These are phyloP conservation scores for Pythium volutum DNA, from an alignment of 352 stramenopile genomes.

Conservation along the genomic window DNA sequence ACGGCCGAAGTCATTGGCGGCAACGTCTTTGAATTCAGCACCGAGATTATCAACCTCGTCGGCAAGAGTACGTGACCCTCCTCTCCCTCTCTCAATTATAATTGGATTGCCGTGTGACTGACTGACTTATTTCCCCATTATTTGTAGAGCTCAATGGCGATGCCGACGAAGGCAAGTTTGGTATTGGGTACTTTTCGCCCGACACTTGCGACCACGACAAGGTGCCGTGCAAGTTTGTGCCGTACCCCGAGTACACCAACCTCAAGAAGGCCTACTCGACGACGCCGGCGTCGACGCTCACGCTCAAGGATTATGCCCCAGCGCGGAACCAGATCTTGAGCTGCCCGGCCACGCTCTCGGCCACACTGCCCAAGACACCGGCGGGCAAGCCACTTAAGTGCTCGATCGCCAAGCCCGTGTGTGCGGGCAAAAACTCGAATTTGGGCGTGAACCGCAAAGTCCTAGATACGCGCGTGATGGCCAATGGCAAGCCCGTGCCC, in stretches of 20 bases:
- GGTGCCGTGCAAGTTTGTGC: constrained; percentile 44
- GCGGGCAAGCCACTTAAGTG: constrained; percentile 37
- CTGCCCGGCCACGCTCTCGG: constrained; percentile 39
- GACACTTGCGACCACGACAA: constrained; percentile 54
- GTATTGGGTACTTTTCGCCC: constrained; percentile 59
- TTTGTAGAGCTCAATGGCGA: constrained; percentile 37
- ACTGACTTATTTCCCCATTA: neutral
- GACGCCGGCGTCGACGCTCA: constrained; percentile 47
- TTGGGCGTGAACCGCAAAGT: constrained; percentile 33
- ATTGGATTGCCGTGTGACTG: neutral
- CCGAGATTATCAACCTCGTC: constrained; percentile 45
- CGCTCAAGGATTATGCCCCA: constrained; percentile 37
- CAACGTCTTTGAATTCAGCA: constrained; percentile 73
- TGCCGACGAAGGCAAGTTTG: constrained; percentile 49
- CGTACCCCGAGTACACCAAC: constrained; percentile 59
- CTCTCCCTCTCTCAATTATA: neutral
- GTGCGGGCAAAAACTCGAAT: constrained; percentile 58
- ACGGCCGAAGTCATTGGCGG: constrained; percentile 58
- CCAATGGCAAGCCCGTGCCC: constrained; percentile 2
- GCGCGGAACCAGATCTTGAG: constrained; percentile 34
- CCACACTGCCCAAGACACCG: constrained; percentile 19
- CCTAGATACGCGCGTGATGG: constrained; percentile 10
- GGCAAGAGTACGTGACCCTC: constrained; percentile 24
- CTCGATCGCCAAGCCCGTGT: constrained; percentile 45
- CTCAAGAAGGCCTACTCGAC: constrained; percentile 42